Base-by-base conservation (phyloP, 352 stramenopile species). In the Phytophthora citrophthora region DNA sequence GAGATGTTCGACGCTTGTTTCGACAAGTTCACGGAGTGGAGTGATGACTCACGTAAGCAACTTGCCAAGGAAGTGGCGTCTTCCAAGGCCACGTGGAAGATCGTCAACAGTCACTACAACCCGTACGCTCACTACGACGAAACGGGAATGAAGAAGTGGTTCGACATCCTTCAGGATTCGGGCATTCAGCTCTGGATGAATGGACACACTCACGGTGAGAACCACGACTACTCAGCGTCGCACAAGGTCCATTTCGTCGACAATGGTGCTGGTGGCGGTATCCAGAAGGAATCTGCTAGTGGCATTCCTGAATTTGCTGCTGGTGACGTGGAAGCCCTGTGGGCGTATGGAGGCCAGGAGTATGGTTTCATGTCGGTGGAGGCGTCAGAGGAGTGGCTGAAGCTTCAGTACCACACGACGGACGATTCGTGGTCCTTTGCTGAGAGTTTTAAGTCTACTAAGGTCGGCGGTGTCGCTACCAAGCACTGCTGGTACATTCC, bases 31-130 rank as follows among this genome's bases (percentile, higher is more conserved):
- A 86, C 72, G 4, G 63, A 64, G 32, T 95, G 83, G 84, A 80
- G 70, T 46, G 70, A 91, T 8, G 86, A 95, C 56, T 93, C 83
- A n/a, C 74, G 80, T 4, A 78, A 67, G 49, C 75, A 90, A 49
- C 70, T 93, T 5, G 68, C 70, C 0, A 61, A 68, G 16, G 70
- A 90, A 23, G 73, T 82, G 3, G 74, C 79, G 10, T 64, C 73
- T 40, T 93, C 85, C 5, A 93, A 54, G 13, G 86, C 86, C 2
- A 89, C 83, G 36, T 95, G 86, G 82, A 95, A 95, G 71, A 84
- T 95, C 36, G 82, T 95, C 45, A 95, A 95, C 66, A 87, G 74
- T 36, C 87, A 94, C 71, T 95, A 95, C 74, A 88, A 70, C 3
- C 83, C 87, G 3, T 88, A 90, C 51, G 76, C 83, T 51, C 86